Percentiles rank a stretch among this genome's conserved stretches.
Evolutionary conservation across 805 yeast genomes (phyloP).

Genomic region (Candida coleopterorum): DNA sequence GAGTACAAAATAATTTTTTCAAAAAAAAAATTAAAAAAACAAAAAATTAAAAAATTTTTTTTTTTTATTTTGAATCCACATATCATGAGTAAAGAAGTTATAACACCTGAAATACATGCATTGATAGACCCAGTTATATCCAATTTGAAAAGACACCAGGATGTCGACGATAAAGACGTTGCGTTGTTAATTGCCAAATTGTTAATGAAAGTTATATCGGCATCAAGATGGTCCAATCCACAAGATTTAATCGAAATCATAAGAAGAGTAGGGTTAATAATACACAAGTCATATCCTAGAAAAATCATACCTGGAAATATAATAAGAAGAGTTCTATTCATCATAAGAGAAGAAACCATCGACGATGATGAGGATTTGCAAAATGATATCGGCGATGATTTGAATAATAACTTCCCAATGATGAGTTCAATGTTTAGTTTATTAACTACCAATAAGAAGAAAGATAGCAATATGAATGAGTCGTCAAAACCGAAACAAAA

Average conservation of each 20-base stretch:
- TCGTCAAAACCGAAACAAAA: conserved; percentile 36
- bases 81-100: neutral
- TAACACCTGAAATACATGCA: conserved; percentile 29
- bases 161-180: conserved; percentile 72
- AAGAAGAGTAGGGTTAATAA: conserved; percentile 63
- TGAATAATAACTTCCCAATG: conserved; percentile 43
- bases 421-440: conserved; percentile 84
- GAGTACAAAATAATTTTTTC: no score
- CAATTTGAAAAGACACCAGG: conserved; percentile 77
- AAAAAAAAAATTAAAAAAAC: no score
- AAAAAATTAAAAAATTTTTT: conserved; percentile 1
- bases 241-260: conserved; percentile 68
- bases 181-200: conserved; percentile 87
- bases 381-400: conserved; percentile 54
- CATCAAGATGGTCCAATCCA: conserved; percentile 75
- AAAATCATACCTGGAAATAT: conserved; percentile 89
- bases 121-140: conserved; percentile 36
- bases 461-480: conserved; percentile 20
- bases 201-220: conserved; percentile 81
- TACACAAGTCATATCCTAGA: conserved; percentile 80
- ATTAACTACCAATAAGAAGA: conserved; percentile 44
- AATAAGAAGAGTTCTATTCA: conserved; percentile 80
- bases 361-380: no score
- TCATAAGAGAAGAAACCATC: conserved; percentile 81
- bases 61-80: no score